A percentile compares a stretch with the other conserved stretches of the same genome.
phyloP scores from a whole-genome alignment of 306 rosid species.

The Citrullus colocynthis region DNA sequence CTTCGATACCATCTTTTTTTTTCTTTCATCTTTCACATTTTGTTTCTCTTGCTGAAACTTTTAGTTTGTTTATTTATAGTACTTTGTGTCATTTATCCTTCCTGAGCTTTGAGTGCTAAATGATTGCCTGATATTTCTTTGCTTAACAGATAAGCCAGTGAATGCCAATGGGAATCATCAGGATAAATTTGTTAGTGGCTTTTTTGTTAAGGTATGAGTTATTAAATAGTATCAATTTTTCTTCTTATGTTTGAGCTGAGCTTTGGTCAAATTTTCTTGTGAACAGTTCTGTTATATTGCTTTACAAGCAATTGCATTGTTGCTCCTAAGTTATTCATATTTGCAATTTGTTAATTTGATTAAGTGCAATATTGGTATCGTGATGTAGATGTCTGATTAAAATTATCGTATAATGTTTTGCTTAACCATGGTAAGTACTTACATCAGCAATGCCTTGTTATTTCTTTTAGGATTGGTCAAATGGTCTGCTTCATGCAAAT shows the following conservation, averaged over 20 bases:
- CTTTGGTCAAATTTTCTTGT: not conserved
- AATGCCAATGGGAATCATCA: slow-evolving; percentile 32
- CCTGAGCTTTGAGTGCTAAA: not conserved
- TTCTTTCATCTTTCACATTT: not conserved
- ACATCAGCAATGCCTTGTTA: slow-evolving; percentile 6
- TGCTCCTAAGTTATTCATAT: not conserved
- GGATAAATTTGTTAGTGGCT: slow-evolving; percentile 45
- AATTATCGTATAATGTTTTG: not conserved
- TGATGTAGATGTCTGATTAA: not conserved
- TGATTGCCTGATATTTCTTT: slow-evolving; percentile 11
- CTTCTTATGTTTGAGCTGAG: not conserved
- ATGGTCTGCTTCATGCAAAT: slow-evolving; percentile 61
- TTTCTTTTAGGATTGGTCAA: slow-evolving; percentile 85
- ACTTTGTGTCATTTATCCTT: not conserved
- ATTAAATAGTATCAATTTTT: not conserved
- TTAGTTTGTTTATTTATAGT: not conserved
- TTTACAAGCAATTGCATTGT: not conserved
- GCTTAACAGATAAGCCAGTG: slow-evolving; percentile 50
- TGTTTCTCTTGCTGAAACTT: not conserved
- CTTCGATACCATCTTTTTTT: not conserved
- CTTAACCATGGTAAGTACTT: not conserved
- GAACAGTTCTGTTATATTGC: not conserved
- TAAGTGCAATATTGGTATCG: not conserved
- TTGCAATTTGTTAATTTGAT: not conserved
- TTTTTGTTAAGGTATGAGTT: slow-evolving; percentile 46